Evolutionary conservation across 805 yeast species (phyloP).

Genomic region (Candida tallmaniae): DNA sequence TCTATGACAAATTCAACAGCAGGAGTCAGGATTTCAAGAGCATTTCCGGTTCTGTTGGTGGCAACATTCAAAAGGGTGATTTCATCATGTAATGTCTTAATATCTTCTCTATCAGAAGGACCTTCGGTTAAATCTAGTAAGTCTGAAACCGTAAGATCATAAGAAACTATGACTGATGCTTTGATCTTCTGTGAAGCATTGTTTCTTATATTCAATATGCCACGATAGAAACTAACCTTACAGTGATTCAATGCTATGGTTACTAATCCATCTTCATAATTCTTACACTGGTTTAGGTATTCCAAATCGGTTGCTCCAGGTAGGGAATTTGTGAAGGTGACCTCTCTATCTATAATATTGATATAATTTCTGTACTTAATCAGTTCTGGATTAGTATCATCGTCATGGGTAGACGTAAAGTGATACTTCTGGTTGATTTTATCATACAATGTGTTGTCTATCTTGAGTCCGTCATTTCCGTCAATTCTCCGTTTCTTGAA

Average conservation of each 20-base stretch:
- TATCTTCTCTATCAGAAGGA: neutral
- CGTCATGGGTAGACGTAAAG: neutral
- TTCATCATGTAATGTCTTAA: slow-evolving; percentile 2
- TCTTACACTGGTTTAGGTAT: no score
- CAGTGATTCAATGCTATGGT: neutral
- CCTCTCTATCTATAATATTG: slow-evolving; percentile 6
- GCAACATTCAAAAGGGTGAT: slow-evolving; percentile 2
- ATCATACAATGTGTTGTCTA: slow-evolving; percentile 15
- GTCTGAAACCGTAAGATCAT: slow-evolving; percentile 3
- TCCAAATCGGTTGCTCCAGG: neutral
- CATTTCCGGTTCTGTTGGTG: slow-evolving; percentile 1
- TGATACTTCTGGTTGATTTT: slow-evolving; percentile 13
- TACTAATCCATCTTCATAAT: neutral
- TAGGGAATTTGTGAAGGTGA: neutral
- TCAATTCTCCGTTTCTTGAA: slow-evolving; percentile 3
- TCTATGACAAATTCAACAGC: slow-evolving; percentile 11
- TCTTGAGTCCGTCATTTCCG: slow-evolving; percentile 6
- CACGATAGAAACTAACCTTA: slow-evolving; percentile 4
- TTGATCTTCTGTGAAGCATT: neutral
- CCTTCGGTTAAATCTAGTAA: neutral
- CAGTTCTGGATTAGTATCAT: slow-evolving; percentile 7
- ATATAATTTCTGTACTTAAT: slow-evolving; percentile 7
- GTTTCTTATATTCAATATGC: slow-evolving; percentile 3
- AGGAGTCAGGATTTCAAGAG: slow-evolving; percentile 4
- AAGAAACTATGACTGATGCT: slow-evolving; percentile 1